Percentiles rank a stretch among this genome's conserved stretches.
These are phyloP conservation scores for Picochlorum sp. DNA, from an alignment of 139 green algal species.

Conservation along the genomic window DNA sequence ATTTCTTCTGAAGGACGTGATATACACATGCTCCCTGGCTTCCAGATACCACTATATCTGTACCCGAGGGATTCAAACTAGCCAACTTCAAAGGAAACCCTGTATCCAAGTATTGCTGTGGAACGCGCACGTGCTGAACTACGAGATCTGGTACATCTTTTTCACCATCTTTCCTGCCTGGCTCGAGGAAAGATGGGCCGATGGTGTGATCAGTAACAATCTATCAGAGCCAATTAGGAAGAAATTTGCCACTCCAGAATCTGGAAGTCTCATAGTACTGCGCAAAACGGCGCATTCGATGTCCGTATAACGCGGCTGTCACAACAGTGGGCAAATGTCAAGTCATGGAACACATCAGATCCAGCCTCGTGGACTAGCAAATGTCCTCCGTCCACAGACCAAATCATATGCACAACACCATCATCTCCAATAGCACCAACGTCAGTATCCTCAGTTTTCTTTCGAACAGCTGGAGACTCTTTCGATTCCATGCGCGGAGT, in stretches of 20 bases:
- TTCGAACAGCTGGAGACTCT: too few relatives aligned
- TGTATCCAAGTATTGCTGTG: conserved; percentile 55
- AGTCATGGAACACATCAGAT: not conserved
- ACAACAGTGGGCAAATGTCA: conserved; percentile 1
- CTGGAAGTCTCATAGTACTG: not conserved
- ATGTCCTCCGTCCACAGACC: not conserved
- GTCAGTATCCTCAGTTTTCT: too few relatives aligned
- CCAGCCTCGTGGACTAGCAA: not conserved
- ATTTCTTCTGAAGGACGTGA: conserved; percentile 44
- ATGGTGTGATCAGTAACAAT: too few relatives aligned
- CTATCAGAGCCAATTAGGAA: too few relatives aligned
- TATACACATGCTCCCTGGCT: conserved; percentile 66
- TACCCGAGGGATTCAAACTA: conserved; percentile 44
- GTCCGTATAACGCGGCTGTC: not conserved
- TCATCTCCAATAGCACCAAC: too few relatives aligned
- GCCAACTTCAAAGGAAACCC: conserved; percentile 50
- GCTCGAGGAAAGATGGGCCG: too few relatives aligned
- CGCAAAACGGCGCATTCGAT: not conserved
- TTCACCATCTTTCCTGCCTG: not conserved
- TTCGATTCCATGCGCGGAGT: too few relatives aligned
- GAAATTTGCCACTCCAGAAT: too few relatives aligned
- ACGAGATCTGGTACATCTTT: conserved; percentile 25
- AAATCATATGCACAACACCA: not conserved
- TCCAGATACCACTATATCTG: conserved; percentile 80
- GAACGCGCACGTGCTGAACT: conserved; percentile 53